Evolutionary conservation across 495 filamentous ascomycete genomes (phyloP).

Genomic region (Aspergillus homomorphus): DNA sequence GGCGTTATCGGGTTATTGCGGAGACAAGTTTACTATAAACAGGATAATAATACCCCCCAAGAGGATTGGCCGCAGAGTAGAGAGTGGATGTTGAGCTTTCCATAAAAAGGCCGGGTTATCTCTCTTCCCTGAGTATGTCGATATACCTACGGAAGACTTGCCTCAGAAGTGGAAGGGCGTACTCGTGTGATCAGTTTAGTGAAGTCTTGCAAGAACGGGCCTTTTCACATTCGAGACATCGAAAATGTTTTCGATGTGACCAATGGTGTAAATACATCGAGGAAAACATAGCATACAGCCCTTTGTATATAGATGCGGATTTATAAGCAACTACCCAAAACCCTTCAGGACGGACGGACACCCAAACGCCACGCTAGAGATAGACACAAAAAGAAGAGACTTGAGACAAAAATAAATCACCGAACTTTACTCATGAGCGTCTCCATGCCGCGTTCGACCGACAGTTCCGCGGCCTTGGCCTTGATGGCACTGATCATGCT

Average conservation of each 20-base stretch:
- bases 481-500: constrained; percentile 84
- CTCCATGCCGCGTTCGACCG: constrained; percentile 71
- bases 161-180: too few species aligned
- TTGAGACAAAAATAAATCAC: constrained; percentile 36
- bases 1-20: constrained; percentile 40
- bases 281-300: neutral
- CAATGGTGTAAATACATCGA: neutral
- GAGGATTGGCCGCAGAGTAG: neutral
- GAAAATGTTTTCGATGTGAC: too few species aligned
- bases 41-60: neutral
- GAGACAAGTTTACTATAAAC: constrained; percentile 27
- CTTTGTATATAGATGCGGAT: neutral
- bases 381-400: neutral
- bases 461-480: constrained; percentile 77
- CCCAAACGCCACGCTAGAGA: constrained; percentile 25
- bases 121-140: too few species aligned
- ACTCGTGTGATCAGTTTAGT: too few species aligned
- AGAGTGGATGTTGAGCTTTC: too few species aligned
- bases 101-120: too few species aligned
- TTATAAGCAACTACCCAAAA: neutral
- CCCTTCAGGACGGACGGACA: constrained; percentile 1
- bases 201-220: too few species aligned
- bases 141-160: too few species aligned
- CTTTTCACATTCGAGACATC: too few species aligned
- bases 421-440: constrained; percentile 90